Evolutionary conservation across 768 basidiomycete genomes (phyloP).

Genomic region (Leccinum boreale): DNA sequence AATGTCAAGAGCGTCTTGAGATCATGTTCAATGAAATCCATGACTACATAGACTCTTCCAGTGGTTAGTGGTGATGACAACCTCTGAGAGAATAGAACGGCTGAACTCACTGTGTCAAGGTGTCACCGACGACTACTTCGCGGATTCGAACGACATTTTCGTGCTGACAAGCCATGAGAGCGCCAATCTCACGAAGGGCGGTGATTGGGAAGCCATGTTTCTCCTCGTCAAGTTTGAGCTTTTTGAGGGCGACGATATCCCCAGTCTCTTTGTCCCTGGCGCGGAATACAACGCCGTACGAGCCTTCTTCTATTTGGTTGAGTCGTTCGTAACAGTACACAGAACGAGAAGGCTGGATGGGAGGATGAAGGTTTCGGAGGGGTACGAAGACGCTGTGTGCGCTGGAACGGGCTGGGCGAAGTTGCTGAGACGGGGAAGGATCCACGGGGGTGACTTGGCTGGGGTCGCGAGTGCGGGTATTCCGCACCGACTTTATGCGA

Average conservation of each 20-base stretch:
- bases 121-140: conserved; percentile 98
- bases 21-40: conserved; percentile 99
- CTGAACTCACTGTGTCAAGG: conserved; percentile 91
- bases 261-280: conserved; percentile 92
- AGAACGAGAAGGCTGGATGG: conserved; percentile 82
- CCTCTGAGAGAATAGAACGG: conserved; percentile 1
- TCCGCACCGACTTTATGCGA: conserved; percentile 42
- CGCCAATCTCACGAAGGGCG: conserved; percentile 88
- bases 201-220: conserved; percentile 99
- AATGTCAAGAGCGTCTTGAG: conserved; percentile 91
- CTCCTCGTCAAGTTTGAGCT: conserved; percentile 97
- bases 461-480: conserved; percentile 14
- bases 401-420: conserved; percentile 11
- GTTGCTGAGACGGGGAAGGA: conserved; percentile 17
- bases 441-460: conserved; percentile 12
- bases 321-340: conserved; percentile 92
- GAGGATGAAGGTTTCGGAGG: conserved; percentile 70
- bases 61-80: conserved; percentile 9
- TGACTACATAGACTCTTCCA: conserved; percentile 93
- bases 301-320: conserved; percentile 98
- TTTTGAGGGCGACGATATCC: conserved; percentile 96
- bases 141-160: conserved; percentile 97
- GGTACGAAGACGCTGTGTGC: conserved; percentile 74
- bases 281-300: conserved; percentile 96
- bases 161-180: conserved; percentile 92